Conservation (phyloP, 2,329 filamentous ascomycete genomes). For the Fusarium verticillioides region DNA sequence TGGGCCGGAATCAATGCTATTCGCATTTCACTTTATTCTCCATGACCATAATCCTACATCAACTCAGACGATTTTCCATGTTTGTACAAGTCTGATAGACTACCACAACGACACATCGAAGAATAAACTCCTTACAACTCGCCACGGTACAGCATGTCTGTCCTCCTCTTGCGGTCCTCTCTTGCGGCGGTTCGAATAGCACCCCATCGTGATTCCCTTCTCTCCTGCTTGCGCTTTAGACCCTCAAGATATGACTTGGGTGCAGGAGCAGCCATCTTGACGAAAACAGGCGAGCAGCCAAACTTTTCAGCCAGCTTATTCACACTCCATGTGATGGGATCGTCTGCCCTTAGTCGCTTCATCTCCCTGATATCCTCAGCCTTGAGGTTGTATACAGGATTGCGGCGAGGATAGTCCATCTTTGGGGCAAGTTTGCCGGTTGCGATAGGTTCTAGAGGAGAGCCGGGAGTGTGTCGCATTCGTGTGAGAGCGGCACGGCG, state of each 20-base stretch:
- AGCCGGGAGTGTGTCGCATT: slow-evolving; percentile 52
- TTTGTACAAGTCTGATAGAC: slow-evolving; percentile 37
- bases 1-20: slow-evolving; percentile 22
- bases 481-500: slow-evolving; percentile 62
- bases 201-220: slow-evolving; percentile 67
- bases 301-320: slow-evolving; percentile 64
- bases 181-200: slow-evolving; percentile 64
- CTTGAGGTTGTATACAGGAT: slow-evolving; percentile 63
- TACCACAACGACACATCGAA: background rate
- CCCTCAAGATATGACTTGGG: slow-evolving; percentile 59
- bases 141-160: slow-evolving; percentile 62
- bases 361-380: slow-evolving; percentile 69
- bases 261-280: slow-evolving; percentile 67
- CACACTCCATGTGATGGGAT: slow-evolving; percentile 68
- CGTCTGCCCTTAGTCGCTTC: slow-evolving; percentile 61
- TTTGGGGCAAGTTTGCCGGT: slow-evolving; percentile 49
- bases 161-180: slow-evolving; percentile 65
- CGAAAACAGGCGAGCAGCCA: slow-evolving; percentile 65
- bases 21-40: slow-evolving; percentile 23
- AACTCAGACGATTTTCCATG: slow-evolving; percentile 28
- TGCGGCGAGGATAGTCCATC: slow-evolving; percentile 50
- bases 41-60: slow-evolving; percentile 43
- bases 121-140: slow-evolving; percentile 54
- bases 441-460: slow-evolving; percentile 29
- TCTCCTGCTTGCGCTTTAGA: slow-evolving; percentile 58